phyloP scores from a whole-genome alignment of 1,284 basidiomycete genomes.

The Mycena sp. region DNA sequence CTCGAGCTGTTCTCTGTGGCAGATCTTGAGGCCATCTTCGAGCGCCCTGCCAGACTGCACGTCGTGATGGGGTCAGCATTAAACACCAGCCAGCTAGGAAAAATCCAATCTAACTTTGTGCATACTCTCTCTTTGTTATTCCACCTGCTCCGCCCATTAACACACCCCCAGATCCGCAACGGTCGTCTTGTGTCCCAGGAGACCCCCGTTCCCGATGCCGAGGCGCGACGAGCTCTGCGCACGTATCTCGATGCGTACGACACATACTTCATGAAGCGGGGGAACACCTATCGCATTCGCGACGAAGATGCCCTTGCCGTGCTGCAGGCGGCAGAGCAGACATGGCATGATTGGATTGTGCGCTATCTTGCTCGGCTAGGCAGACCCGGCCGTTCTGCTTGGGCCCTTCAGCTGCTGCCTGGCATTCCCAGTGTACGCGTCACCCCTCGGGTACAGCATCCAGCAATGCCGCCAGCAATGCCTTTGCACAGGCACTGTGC shows the following conservation, averaged over 20 bases:
- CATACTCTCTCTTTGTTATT: background rate
- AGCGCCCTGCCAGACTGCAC: background rate
- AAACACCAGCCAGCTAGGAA: background rate
- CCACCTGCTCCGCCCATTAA: background rate
- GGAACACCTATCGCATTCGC: constrained; percentile 6
- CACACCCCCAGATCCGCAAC: background rate
- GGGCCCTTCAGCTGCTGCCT: no score
- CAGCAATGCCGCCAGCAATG: no score
- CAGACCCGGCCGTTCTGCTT: no score
- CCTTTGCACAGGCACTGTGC: background rate
- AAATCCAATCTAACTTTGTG: background rate
- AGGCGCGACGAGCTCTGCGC: no score
- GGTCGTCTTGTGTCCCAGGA: constrained; percentile 30
- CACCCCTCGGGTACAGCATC: no score
- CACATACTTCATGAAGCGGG: no score
- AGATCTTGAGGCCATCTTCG: no score
- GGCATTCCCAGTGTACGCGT: no score
- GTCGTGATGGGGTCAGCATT: background rate
- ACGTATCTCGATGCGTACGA: no score
- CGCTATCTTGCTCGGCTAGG: no score
- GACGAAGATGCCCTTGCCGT: background rate
- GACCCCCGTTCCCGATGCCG: no score
- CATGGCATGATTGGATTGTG: constrained; percentile 4
- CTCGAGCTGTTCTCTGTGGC: no score
- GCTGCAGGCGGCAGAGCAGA: constrained; percentile 2